These are phyloP conservation scores for Taphrina deformans DNA, from an alignment of 1,139 yeast genomes.

Conservation along the genomic window DNA sequence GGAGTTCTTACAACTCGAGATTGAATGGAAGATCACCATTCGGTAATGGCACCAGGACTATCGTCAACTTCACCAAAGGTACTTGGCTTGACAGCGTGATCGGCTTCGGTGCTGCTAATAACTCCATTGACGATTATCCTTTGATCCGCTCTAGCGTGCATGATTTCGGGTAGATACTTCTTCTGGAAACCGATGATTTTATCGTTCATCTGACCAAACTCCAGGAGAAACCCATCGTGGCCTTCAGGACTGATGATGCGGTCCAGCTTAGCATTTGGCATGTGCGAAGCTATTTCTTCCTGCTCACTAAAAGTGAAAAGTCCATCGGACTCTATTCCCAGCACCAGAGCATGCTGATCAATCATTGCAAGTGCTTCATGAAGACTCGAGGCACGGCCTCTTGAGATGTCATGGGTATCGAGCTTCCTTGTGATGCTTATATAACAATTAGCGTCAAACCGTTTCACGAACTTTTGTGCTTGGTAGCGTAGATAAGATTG, in stretches of 20 bases:
- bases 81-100: conserved; percentile 54
- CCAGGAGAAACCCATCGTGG: conserved; percentile 92
- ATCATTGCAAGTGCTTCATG: conserved; percentile 59
- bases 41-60: conserved; percentile 20
- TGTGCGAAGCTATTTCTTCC: conserved; percentile 70
- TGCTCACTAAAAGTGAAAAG: conserved; percentile 90
- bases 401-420: conserved; percentile 89
- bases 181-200: conserved; percentile 67
- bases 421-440: conserved; percentile 88
- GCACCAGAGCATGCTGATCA: conserved; percentile 71
- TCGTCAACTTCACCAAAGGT: conserved; percentile 90
- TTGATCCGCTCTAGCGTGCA: conserved; percentile 57
- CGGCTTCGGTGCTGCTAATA: conserved; percentile 49
- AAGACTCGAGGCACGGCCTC: conserved; percentile 62
- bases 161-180: conserved; percentile 57
- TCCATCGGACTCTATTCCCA: conserved; percentile 91
- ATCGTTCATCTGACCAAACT: conserved; percentile 76
- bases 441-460: conserved; percentile 96
- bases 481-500: conserved; percentile 92
- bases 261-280: conserved; percentile 68
- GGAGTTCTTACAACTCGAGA: too few species aligned
- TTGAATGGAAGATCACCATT: conserved; percentile 26
- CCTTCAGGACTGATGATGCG: conserved; percentile 93
- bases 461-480: conserved; percentile 79
- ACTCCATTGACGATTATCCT: conserved; percentile 44